Evolutionary conservation across 2,329 filamentous ascomycete genomes (phyloP).

Genomic region (Claviceps quebecensis): DNA sequence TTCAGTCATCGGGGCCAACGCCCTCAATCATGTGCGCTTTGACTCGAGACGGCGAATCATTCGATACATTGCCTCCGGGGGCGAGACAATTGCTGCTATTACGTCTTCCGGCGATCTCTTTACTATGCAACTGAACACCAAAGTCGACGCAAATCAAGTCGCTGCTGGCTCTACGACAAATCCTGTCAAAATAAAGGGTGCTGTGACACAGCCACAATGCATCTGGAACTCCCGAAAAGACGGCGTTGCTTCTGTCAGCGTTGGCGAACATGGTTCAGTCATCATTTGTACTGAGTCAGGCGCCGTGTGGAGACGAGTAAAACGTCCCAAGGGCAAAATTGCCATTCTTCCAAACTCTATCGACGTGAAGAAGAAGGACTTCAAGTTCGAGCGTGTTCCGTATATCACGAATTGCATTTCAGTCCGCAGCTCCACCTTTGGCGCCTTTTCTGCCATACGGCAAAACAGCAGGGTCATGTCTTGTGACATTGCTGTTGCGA

Average conservation of each 20-base stretch:
- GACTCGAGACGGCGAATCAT: constrained; percentile 56
- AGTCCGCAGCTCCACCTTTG: constrained; percentile 78
- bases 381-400: constrained; percentile 87
- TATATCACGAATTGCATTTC: constrained; percentile 73
- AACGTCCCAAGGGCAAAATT: constrained; percentile 67
- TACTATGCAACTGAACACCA: constrained; percentile 62
- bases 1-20: constrained; percentile 51
- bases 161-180: constrained; percentile 72
- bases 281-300: constrained; percentile 88
- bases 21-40: constrained; percentile 28
- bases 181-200: constrained; percentile 74
- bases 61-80: constrained; percentile 64
- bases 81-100: constrained; percentile 81
- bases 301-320: constrained; percentile 82
- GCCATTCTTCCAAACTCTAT: constrained; percentile 30
- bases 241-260: constrained; percentile 71
- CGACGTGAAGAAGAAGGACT: constrained; percentile 64
- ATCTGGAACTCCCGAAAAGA: constrained; percentile 85
- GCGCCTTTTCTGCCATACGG: constrained; percentile 76
- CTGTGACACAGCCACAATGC: constrained; percentile 62
- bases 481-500: constrained; percentile 51
- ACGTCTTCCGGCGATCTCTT: constrained; percentile 78
- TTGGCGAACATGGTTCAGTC: constrained; percentile 87
- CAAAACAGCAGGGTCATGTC: constrained; percentile 73
- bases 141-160: constrained; percentile 43